Base-by-base conservation (phyloP, 768 basidiomycete species). In the Exidia glandulosa region DNA sequence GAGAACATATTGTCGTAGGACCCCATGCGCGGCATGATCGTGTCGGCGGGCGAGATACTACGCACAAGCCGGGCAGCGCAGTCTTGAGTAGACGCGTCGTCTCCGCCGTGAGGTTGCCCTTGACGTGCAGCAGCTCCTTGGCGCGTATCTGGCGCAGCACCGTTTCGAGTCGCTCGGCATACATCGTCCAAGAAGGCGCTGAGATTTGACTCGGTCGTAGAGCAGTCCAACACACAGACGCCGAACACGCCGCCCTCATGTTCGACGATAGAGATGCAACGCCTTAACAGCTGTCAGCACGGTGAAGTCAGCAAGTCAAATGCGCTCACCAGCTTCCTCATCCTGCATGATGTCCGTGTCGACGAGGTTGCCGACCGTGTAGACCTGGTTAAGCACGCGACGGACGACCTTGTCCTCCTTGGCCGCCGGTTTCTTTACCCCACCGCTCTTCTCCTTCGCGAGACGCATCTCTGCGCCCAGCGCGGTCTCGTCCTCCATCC, bases 1-100 rank as follows among this genome's bases (percentile, higher is more conserved):
- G 89, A 86, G 71, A 94, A 94, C 88, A 95, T 93, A 68, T 94
- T 94, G 67, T 98, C 95, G 69, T 97, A 96, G 2, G 96, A 96
- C 10, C 96, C 96, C 96, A 98, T 98, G 29, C 95, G 85, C 2
- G 96, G 97, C 61, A 92, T 81, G 63, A 99, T 96, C 13, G 86
- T 77, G 68, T 99, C 94, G 2, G 96, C 83, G 2, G 96, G 92
- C 62, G 86, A 88, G 54, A 99, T 69, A 34, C 92, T 93, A 52
- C 12, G 47, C 4, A 29, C 47, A 33, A 9, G 60, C 82, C 78
- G 1, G 94, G 89, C 3, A 97, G 77, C 41, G 91, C 80, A 16
- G 81, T 75, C 69, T 94, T 94, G 32, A 99, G 74, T 59, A 96
- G 73, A 6, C 94, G 85, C 2, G 80, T 83, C 2, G 96, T 96